Percentiles rank a stretch among this genome's conserved stretches.
Conservation (phyloP, 75 land plant genomes). For the Cupressus sempervirens region DNA sequence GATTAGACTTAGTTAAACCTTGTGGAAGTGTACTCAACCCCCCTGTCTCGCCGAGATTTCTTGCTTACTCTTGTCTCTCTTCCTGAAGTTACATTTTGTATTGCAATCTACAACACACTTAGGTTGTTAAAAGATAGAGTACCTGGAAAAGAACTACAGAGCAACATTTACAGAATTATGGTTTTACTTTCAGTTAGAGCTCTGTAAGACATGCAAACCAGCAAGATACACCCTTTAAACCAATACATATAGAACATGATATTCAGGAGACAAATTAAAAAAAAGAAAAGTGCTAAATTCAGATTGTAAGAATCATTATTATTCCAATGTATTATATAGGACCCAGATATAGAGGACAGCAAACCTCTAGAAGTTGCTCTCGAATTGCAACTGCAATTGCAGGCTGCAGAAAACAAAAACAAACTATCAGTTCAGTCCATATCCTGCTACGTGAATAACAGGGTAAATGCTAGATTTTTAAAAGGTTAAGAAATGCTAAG, state of each 20-base stretch:
- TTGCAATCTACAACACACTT: slow-evolving; percentile 50
- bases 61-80: slow-evolving; percentile 74
- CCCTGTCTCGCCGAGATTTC: slow-evolving; percentile 64
- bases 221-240: background rate
- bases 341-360: slow-evolving; percentile 1
- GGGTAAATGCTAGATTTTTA: background rate
- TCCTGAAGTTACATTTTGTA: slow-evolving; percentile 74
- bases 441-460: background rate
- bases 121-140: background rate
- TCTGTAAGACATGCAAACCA: no score
- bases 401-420: slow-evolving; percentile 46
- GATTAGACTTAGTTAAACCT: slow-evolving; percentile 37
- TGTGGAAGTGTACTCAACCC: slow-evolving; percentile 38
- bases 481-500: background rate
- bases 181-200: background rate
- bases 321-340: background rate
- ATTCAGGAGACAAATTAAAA: background rate
- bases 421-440: background rate
- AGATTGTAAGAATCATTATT: background rate
- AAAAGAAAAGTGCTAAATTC: background rate
- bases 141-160: background rate
- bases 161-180: background rate
- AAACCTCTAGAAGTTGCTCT: slow-evolving; percentile 90
- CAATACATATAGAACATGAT: background rate
- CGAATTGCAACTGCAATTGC: slow-evolving; percentile 91